Percentiles rank a stretch among this genome's conserved stretches.
Conservation (phyloP, 2,329 filamentous ascomycete genomes). For the Penicillium sp. region DNA sequence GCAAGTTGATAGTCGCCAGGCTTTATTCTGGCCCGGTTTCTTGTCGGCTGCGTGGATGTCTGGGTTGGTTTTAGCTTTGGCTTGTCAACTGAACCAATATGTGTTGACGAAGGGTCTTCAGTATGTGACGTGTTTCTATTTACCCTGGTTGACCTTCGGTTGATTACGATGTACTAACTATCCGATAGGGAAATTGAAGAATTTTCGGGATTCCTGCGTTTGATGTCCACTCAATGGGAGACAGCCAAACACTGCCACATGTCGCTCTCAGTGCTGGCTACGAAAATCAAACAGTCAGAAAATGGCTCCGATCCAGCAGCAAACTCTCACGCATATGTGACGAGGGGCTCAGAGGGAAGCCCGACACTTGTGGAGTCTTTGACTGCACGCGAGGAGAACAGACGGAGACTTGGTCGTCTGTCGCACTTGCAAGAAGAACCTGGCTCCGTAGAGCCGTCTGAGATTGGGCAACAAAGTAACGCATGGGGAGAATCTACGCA, state of each 20-base stretch:
- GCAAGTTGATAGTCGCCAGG: constrained; percentile 35
- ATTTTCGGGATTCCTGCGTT: constrained; percentile 34
- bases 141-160: background rate
- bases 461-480: background rate
- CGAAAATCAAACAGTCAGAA: constrained; percentile 31
- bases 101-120: constrained; percentile 34
- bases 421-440: background rate
- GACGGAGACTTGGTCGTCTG: background rate
- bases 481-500: background rate
- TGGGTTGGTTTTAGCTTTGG: constrained; percentile 43
- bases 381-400: background rate
- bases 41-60: constrained; percentile 45
- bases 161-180: constrained; percentile 3
- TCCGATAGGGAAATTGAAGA: constrained; percentile 36
- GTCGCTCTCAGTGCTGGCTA: constrained; percentile 35
- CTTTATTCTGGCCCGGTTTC: constrained; percentile 43
- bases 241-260: constrained; percentile 43
- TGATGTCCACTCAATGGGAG: constrained; percentile 43
- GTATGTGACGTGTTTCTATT: constrained; percentile 20
- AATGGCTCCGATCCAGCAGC: background rate
- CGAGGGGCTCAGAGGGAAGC: constrained; percentile 1
- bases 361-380: background rate
- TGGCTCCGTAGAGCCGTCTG: background rate
- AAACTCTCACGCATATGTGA: constrained; percentile 14
- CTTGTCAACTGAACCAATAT: constrained; percentile 44